Percentiles rank a stretch among this genome's conserved stretches.
Conservation (phyloP, 176 grass and related monocot species). For the Alopecurus myosuroides region DNA sequence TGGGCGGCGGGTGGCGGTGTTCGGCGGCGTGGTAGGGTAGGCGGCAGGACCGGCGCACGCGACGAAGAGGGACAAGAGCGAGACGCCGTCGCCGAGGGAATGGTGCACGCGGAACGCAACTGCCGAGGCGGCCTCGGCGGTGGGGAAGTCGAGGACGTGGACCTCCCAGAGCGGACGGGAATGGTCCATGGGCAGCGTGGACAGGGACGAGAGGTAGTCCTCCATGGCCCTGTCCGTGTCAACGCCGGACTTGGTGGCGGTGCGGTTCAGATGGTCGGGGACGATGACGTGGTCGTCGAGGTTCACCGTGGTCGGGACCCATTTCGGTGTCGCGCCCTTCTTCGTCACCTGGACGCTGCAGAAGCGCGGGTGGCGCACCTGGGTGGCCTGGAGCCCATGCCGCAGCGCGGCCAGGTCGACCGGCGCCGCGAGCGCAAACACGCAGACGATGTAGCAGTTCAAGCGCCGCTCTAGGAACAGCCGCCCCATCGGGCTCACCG, state of each 20-base stretch:
- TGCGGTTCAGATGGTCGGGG: slow-evolving; percentile 27
- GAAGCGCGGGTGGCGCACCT: slow-evolving; percentile 68
- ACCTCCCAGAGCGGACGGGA: slow-evolving; percentile 70
- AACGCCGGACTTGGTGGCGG: slow-evolving; percentile 7
- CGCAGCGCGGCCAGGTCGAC: slow-evolving; percentile 37
- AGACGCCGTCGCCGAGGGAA: slow-evolving; percentile 80
- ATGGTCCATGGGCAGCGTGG: slow-evolving; percentile 32
- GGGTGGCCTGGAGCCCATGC: slow-evolving; percentile 43
- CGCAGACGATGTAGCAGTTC: slow-evolving; percentile 45
- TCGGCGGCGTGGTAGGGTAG: slow-evolving; percentile 30
- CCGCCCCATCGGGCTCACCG: slow-evolving; percentile 62
- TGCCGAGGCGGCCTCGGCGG: slow-evolving; percentile 43
- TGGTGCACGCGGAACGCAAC: slow-evolving; percentile 59
- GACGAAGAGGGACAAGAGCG: slow-evolving; percentile 70
- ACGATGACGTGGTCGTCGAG: slow-evolving; percentile 61
- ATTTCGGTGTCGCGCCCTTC: slow-evolving; percentile 24
- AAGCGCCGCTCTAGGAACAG: slow-evolving; percentile 55
- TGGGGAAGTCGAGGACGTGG: slow-evolving; percentile 75
- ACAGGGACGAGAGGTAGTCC: slow-evolving; percentile 76
- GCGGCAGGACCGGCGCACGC: too few relatives aligned
- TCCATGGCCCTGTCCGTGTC: slow-evolving; percentile 33
- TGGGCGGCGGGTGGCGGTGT: neutral
- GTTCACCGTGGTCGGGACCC: slow-evolving; percentile 55
- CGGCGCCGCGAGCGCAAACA: slow-evolving; percentile 34
- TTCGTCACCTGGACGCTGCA: slow-evolving; percentile 61